Conservation (phyloP, 2,329 filamentous ascomycete genomes). For the Clarireedia homoeocarpa region DNA sequence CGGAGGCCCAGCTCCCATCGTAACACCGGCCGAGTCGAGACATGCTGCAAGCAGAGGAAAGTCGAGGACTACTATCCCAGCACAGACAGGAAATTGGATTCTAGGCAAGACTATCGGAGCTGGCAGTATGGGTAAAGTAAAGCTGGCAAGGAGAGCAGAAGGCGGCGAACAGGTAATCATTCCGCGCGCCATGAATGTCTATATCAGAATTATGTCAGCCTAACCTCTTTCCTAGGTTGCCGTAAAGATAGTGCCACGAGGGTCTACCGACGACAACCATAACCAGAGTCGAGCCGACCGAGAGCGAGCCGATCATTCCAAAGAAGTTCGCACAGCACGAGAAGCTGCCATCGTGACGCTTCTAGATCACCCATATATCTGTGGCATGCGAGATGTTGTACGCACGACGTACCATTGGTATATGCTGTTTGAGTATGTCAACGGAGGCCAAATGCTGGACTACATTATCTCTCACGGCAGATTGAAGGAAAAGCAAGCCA, state of each 20-base stretch:
- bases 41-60: conserved; percentile 41
- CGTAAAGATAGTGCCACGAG: conserved; percentile 92
- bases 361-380: conserved; percentile 91
- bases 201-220: conserved; percentile 9
- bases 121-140: conserved; percentile 98
- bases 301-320: conserved; percentile 89
- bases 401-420: conserved; percentile 99
- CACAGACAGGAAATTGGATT: conserved; percentile 86
- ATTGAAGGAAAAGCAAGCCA: conserved; percentile 94
- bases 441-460: conserved; percentile 98
- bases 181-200: background rate
- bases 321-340: conserved; percentile 88
- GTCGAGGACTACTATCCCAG: conserved; percentile 76
- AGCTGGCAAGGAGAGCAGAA: conserved; percentile 84
- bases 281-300: conserved; percentile 63
- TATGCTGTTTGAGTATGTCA: conserved; percentile 99
- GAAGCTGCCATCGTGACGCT: conserved; percentile 96
- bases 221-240: conserved; percentile 58
- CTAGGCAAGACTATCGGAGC: conserved; percentile 95
- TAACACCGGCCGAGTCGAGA: conserved; percentile 42
- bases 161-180: conserved; percentile 72
- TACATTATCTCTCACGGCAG: conserved; percentile 98
- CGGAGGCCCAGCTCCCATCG: conserved; percentile 43
- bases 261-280: conserved; percentile 70
- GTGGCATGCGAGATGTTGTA: conserved; percentile 89